A percentile compares a stretch with the other conserved stretches of the same genome.
Conservation (phyloP, 768 basidiomycete species). For the Rhodosporidiobolus sp. region DNA sequence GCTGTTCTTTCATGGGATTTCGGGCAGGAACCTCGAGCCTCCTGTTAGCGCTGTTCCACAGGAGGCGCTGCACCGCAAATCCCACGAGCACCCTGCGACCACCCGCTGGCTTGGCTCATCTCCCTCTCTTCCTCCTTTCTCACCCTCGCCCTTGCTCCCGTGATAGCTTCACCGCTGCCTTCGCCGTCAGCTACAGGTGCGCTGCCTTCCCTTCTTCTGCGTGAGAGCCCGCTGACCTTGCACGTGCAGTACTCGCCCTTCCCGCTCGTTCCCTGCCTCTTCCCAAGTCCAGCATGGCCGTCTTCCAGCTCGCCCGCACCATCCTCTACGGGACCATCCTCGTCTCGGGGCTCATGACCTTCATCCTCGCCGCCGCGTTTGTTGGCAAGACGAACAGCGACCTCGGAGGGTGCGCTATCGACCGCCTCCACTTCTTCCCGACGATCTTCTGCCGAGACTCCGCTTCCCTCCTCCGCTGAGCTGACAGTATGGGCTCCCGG, state of each 20-base stretch:
- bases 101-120: not conserved
- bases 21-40: no score
- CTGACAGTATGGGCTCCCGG: no score
- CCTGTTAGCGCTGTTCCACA: not conserved
- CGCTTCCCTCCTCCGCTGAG: not conserved
- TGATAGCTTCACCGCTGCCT: no score
- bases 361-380: conserved; percentile 24
- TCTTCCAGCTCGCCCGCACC: conserved; percentile 9
- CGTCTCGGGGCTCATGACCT: conserved; percentile 8
- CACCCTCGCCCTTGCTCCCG: no score
- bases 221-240: no score
- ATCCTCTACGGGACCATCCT: conserved; percentile 5
- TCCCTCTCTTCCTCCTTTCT: not conserved
- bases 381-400: conserved; percentile 4
- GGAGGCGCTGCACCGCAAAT: not conserved
- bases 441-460: not conserved
- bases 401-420: not conserved
- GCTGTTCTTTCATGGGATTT: not conserved
- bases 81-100: not conserved
- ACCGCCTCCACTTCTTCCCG: not conserved
- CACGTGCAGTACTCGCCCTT: not conserved
- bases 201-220: not conserved
- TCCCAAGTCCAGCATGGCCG: not conserved
- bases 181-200: not conserved
- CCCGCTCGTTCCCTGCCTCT: not conserved